These are phyloP conservation scores for Neopestalotiopsis clavispora DNA, from an alignment of 2,329 filamentous ascomycete species.

Conservation along the genomic window DNA sequence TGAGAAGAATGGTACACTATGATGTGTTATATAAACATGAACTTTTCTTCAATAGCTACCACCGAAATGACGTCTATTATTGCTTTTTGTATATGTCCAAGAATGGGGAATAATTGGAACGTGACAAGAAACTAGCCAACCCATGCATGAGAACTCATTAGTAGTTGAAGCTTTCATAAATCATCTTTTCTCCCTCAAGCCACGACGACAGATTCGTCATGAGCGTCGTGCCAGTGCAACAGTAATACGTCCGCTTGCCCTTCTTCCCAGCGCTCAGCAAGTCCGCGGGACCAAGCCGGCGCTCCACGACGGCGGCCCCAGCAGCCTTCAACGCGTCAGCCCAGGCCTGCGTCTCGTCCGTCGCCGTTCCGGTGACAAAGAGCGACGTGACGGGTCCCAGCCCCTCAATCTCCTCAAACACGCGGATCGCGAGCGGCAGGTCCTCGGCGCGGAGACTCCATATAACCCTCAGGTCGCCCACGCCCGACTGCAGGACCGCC, in stretches of 20 bases:
- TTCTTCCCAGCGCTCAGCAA: slow-evolving; percentile 44
- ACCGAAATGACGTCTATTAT: too few species aligned
- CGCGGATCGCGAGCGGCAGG: slow-evolving; percentile 64
- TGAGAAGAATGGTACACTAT: too few species aligned
- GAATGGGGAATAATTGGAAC: too few species aligned
- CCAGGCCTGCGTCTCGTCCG: neutral
- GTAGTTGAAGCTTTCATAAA: slow-evolving; percentile 67
- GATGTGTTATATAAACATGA: too few species aligned
- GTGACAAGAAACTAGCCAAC: too few species aligned
- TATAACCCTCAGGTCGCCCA: slow-evolving; percentile 57
- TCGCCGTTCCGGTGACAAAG: slow-evolving; percentile 64
- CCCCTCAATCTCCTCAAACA: slow-evolving; percentile 55
- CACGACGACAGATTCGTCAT: slow-evolving; percentile 50
- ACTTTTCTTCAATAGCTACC: too few species aligned
- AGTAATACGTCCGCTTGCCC: slow-evolving; percentile 56
- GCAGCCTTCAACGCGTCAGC: neutral
- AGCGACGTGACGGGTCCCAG: slow-evolving; percentile 60
- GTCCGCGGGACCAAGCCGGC: slow-evolving; percentile 47
- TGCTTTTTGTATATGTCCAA: too few species aligned
- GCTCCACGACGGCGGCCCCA: slow-evolving; percentile 38
- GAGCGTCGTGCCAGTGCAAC: slow-evolving; percentile 51
- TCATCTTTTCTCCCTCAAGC: slow-evolving; percentile 58
- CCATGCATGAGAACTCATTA: slow-evolving; percentile 30
- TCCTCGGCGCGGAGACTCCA: slow-evolving; percentile 73
- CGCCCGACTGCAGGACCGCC: slow-evolving; percentile 45